These are phyloP conservation scores for Gaeumannomyces tritici DNA, from an alignment of 2,329 filamentous ascomycete species.

Conservation along the genomic window DNA sequence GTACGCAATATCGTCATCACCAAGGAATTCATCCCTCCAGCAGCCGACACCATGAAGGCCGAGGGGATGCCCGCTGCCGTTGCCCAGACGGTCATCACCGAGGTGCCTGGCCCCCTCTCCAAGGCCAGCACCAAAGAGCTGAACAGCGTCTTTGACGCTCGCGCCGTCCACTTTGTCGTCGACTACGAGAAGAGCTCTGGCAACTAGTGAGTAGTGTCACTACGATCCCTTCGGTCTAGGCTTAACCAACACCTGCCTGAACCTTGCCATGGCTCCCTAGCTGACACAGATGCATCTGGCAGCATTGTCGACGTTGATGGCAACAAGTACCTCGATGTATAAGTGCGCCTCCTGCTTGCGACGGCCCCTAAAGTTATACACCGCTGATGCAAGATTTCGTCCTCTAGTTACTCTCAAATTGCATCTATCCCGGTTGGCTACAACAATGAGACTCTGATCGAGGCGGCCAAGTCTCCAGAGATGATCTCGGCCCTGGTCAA, in stretches of 20 bases:
- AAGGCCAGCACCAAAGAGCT: slow-evolving; percentile 30
- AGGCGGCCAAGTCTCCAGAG: slow-evolving; percentile 57
- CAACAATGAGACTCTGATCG: slow-evolving; percentile 62
- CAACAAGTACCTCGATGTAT: slow-evolving; percentile 39
- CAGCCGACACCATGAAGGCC: background rate
- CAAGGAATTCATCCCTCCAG: background rate
- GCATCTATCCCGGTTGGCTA: slow-evolving; percentile 78
- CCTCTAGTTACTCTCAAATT: slow-evolving; percentile 61
- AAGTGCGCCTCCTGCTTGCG: slow-evolving; percentile 12
- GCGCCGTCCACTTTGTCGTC: slow-evolving; percentile 41
- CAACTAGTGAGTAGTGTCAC: slow-evolving; percentile 28
- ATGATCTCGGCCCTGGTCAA: slow-evolving; percentile 70
- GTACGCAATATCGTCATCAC: background rate
- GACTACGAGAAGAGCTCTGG: slow-evolving; percentile 42
- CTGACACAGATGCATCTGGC: background rate
- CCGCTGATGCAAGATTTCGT: background rate
- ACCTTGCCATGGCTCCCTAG: background rate
- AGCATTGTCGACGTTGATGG: slow-evolving; percentile 38
- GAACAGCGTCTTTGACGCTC: slow-evolving; percentile 38
- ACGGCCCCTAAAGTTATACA: background rate
- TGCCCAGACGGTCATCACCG: slow-evolving; percentile 5
- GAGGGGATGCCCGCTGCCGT: background rate
- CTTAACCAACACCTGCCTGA: too few species aligned
- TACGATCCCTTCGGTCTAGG: background rate
- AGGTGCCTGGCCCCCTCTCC: slow-evolving; percentile 29